Base-by-base conservation (phyloP, 176 grass and related monocot species). In the Musa acuminata region DNA sequence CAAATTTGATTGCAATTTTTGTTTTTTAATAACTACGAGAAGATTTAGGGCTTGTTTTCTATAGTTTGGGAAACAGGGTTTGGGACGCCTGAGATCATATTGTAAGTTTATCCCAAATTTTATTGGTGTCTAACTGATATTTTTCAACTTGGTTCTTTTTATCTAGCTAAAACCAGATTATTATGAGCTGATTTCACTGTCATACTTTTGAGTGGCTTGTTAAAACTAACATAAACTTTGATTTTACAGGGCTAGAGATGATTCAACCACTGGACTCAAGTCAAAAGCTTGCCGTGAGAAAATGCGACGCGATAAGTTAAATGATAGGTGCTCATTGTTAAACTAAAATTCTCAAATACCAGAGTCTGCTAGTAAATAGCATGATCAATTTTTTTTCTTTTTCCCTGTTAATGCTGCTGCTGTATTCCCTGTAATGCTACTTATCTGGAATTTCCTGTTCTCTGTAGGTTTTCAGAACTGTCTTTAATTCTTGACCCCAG, bases 201-300 rank as follows among this genome's bases (percentile, higher is more conserved):
- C 63, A 65, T 65, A 25, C 63, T 65, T 27, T 65, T 26, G 23
- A 24, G 23, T 65, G 63, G 11, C 11, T 14, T 3, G 4, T 22
- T 25, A 24, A 26, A 43, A 43, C 35, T 6, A 43, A 43, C 35
- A 43, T 43, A 4, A 43, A 67, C 64, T 43, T 22, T 35, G 14
- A 74, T 69, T 75, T 84, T 81, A 49, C 73, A 85, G 83, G 55
- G 27, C 72, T 53, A 76, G 78, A 64, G 83, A 85, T 70, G 83
- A 85, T 49, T 65, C 72, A 9, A 54, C 65, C 67, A 53, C 72
- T 63, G 73, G 71, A 71, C 12, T 73, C 14, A 86, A 79, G 72
- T 82, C 84, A 49, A 82, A 82, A 71, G 84, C 80, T 69, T 82
- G 75, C 13, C 79, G 80, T 12, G 79, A 79, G 63, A 86, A 86